Percentiles rank a stretch among this genome's conserved stretches.
phyloP scores from a whole-genome alignment of 1,284 basidiomycete genomes.

The Rhizoctonia solani region DNA sequence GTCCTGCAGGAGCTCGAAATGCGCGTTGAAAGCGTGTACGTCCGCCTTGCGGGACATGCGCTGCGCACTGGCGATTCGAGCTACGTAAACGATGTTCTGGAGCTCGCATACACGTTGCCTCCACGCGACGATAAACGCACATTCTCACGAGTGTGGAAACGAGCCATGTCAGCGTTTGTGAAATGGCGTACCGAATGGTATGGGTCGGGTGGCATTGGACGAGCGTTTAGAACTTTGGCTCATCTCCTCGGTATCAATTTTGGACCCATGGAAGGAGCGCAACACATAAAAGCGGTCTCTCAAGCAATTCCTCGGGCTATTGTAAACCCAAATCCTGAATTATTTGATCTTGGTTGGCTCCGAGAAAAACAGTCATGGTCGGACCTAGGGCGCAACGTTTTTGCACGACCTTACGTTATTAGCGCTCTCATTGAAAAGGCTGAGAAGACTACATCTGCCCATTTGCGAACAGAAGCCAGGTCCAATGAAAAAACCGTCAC shows the following conservation, averaged over 20 bases:
- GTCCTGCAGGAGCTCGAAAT: slow-evolving; percentile 28
- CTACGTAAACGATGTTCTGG: slow-evolving; percentile 35
- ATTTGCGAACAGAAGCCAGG: slow-evolving; percentile 24
- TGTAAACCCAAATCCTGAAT: background rate
- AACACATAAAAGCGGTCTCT: background rate
- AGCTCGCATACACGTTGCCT: slow-evolving; percentile 35
- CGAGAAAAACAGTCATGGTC: slow-evolving; percentile 19
- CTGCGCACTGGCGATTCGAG: slow-evolving; percentile 31
- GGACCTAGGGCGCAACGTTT: slow-evolving; percentile 24
- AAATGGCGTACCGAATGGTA: slow-evolving; percentile 21
- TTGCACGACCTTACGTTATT: slow-evolving; percentile 17
- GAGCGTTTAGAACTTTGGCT: slow-evolving; percentile 24
- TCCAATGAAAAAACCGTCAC: slow-evolving; percentile 5
- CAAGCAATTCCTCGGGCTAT: slow-evolving; percentile 1
- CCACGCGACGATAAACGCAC: slow-evolving; percentile 27
- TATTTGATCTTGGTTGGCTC: slow-evolving; percentile 29
- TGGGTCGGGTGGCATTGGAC: slow-evolving; percentile 30
- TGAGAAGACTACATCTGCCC: slow-evolving; percentile 16
- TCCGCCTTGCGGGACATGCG: slow-evolving; percentile 32
- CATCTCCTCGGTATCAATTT: slow-evolving; percentile 9
- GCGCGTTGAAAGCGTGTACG: slow-evolving; percentile 34
- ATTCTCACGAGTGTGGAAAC: slow-evolving; percentile 33
- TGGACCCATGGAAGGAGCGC: background rate
- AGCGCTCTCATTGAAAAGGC: slow-evolving; percentile 20
- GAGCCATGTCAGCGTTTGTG: slow-evolving; percentile 24